Evolutionary conservation across 352 stramenopile species (phyloP).

Genomic region (Globisporangium heterothallicum): DNA sequence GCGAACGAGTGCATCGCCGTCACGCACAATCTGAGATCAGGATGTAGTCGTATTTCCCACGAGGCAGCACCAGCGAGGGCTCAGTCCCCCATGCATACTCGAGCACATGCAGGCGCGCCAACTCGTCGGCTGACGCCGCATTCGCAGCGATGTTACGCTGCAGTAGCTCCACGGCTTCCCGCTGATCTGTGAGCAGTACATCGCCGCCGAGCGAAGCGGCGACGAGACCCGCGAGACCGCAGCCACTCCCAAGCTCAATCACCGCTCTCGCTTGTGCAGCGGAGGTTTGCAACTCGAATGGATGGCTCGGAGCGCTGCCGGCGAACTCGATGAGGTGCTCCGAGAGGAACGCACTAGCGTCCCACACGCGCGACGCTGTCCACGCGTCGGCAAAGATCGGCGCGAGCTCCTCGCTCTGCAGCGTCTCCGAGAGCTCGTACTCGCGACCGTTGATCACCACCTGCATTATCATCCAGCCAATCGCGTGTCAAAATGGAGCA

Average conservation of each 20-base stretch:
- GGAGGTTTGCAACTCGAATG: constrained; percentile 9
- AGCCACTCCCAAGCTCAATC: constrained; percentile 79
- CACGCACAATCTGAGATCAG: constrained; percentile 76
- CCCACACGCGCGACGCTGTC: constrained; percentile 75
- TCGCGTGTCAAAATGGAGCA: neutral
- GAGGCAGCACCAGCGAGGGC: constrained; percentile 17
- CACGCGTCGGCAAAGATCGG: constrained; percentile 81
- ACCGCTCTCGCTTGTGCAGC: constrained; percentile 18
- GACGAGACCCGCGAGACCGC: constrained; percentile 66
- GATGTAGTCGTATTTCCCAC: constrained; percentile 45
- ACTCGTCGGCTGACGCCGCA: constrained; percentile 28
- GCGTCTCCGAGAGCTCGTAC: constrained; percentile 75
- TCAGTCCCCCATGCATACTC: constrained; percentile 66
- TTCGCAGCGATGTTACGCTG: constrained; percentile 54
- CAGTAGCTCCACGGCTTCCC: constrained; percentile 59
- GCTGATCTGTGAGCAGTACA: constrained; percentile 71
- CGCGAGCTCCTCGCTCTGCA: constrained; percentile 59
- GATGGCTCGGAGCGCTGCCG: constrained; percentile 4
- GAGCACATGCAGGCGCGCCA: constrained; percentile 26
- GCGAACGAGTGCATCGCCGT: neutral
- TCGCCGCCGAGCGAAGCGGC: constrained; percentile 54
- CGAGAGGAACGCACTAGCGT: constrained; percentile 61
- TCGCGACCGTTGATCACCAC: constrained; percentile 37
- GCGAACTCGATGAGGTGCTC: constrained; percentile 47
- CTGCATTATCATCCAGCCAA: constrained; percentile 15